A percentile compares a stretch with the other conserved stretches of the same genome.
These are phyloP conservation scores for Saccharomycopsis selenospora DNA, from an alignment of 805 yeast genomes.

Conservation along the genomic window DNA sequence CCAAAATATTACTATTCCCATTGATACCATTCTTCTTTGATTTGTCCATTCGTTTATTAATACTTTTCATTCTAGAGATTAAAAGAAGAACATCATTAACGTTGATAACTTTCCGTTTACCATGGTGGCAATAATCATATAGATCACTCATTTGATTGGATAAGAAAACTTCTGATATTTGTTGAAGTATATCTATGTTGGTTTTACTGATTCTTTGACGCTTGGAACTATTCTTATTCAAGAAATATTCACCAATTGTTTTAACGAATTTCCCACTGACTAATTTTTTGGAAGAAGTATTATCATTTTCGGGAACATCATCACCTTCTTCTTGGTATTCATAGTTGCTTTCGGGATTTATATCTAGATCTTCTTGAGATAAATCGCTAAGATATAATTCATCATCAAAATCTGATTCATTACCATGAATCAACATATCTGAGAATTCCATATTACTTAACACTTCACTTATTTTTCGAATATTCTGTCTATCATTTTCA, in stretches of 20 bases:
- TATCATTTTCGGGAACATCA: too few relatives aligned
- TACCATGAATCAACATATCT: constrained; percentile 11
- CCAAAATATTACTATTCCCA: not conserved
- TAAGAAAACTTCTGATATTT: constrained; percentile 10
- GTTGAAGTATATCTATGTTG: constrained; percentile 1
- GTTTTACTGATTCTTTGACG: not conserved
- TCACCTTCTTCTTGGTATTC: constrained; percentile 6
- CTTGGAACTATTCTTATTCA: constrained; percentile 4
- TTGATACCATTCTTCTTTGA: not conserved
- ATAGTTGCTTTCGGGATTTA: not conserved
- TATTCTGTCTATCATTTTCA: not conserved
- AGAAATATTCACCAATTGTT: constrained; percentile 9
- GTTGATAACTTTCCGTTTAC: constrained; percentile 12
- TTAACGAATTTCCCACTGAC: constrained; percentile 9
- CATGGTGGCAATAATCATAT: constrained; percentile 10
- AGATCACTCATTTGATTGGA: constrained; percentile 15
- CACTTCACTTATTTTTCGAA: constrained; percentile 3
- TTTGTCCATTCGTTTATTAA: not conserved
- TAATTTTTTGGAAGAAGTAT: too few relatives aligned
- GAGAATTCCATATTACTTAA: constrained; percentile 3
- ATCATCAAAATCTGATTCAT: constrained; percentile 8
- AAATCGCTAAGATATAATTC: not conserved
- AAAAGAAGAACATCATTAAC: constrained; percentile 11
- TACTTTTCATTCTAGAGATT: constrained; percentile 9
- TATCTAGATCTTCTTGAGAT: constrained; percentile 3